Percentiles rank a stretch among this genome's conserved stretches.
Evolutionary conservation across 257 asterid genomes (phyloP).

Genomic region (Jacaranda mimosifolia): DNA sequence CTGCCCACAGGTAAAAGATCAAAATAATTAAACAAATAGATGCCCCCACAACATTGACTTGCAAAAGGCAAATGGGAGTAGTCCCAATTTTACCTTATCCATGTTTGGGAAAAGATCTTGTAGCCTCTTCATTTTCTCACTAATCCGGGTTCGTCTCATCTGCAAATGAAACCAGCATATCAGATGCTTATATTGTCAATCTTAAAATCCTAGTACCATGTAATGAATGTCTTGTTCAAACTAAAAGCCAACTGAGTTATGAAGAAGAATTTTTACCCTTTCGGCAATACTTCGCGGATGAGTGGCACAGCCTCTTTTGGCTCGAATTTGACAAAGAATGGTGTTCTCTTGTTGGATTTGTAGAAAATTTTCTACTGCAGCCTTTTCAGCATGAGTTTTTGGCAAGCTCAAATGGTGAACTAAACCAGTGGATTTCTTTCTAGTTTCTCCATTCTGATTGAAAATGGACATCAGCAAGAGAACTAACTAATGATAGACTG

Average conservation of each 20-base stretch:
- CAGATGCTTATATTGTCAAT: neutral
- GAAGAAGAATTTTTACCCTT: constrained; percentile 63
- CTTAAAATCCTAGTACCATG: neutral
- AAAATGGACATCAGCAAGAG: constrained; percentile 32
- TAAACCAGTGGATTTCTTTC: constrained; percentile 56
- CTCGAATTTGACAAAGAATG: constrained; percentile 81
- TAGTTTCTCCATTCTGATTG: constrained; percentile 60
- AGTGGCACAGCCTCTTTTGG: constrained; percentile 92
- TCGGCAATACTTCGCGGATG: constrained; percentile 97
- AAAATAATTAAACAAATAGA: neutral
- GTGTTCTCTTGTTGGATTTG: constrained; percentile 71
- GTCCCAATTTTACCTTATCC: constrained; percentile 72
- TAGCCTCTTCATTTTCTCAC: constrained; percentile 90
- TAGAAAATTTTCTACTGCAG: constrained; percentile 62
- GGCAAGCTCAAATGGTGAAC: constrained; percentile 90
- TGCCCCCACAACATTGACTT: neutral
- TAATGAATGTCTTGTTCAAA: neutral
- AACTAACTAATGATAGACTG: neutral
- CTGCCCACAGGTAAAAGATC: constrained; percentile 38
- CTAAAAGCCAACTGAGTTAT: neutral
- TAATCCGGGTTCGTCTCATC: constrained; percentile 83
- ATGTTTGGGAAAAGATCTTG: constrained; percentile 90
- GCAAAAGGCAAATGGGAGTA: constrained; percentile 5
- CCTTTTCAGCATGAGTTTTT: constrained; percentile 65
- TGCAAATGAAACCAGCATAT: constrained; percentile 34